A percentile compares a stretch with the other conserved stretches of the same genome.
phyloP scores from a whole-genome alignment of 352 stramenopile genomes.

The Phytophthora crassamura region DNA sequence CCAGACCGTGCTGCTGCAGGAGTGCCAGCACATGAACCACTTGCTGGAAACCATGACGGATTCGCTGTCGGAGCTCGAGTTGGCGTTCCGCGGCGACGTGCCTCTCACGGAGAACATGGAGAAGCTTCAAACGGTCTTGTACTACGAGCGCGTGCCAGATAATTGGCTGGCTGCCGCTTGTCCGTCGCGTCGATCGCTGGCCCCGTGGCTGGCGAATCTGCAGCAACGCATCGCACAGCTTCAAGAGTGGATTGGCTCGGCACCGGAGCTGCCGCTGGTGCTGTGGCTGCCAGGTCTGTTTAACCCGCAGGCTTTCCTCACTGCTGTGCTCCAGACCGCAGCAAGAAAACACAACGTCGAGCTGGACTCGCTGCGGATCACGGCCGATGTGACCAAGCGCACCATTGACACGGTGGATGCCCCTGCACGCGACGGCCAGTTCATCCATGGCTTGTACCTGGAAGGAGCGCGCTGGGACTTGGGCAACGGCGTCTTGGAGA shows the following conservation, averaged over 20 bases:
- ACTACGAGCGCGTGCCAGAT: conserved; percentile 73
- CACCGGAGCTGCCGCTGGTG: conserved; percentile 80
- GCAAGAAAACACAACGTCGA: conserved; percentile 82
- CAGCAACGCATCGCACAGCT: conserved; percentile 88
- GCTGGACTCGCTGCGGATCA: conserved; percentile 80
- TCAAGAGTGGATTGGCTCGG: conserved; percentile 84
- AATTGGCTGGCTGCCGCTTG: conserved; percentile 83
- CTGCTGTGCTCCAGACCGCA: conserved; percentile 77
- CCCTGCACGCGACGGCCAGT: conserved; percentile 91
- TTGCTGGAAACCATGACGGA: conserved; percentile 81
- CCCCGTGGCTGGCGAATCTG: conserved; percentile 87
- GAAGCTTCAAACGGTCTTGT: conserved; percentile 78
- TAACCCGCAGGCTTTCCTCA: conserved; percentile 89
- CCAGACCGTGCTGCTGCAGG: conserved; percentile 91
- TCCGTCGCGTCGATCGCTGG: conserved; percentile 78
- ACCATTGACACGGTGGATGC: conserved; percentile 81
- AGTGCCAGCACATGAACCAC: conserved; percentile 91
- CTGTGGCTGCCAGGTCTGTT: conserved; percentile 88
- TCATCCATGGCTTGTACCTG: conserved; percentile 88
- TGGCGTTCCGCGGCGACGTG: conserved; percentile 89
- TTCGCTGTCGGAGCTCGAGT: conserved; percentile 84
- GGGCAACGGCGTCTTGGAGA: conserved; percentile 79
- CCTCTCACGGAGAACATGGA: conserved; percentile 91
- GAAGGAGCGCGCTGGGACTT: conserved; percentile 93
- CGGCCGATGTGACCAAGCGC: conserved; percentile 90